Evolutionary conservation across 116 monocot genomes (phyloP).

Genomic region (Dioscorea cayenensis): DNA sequence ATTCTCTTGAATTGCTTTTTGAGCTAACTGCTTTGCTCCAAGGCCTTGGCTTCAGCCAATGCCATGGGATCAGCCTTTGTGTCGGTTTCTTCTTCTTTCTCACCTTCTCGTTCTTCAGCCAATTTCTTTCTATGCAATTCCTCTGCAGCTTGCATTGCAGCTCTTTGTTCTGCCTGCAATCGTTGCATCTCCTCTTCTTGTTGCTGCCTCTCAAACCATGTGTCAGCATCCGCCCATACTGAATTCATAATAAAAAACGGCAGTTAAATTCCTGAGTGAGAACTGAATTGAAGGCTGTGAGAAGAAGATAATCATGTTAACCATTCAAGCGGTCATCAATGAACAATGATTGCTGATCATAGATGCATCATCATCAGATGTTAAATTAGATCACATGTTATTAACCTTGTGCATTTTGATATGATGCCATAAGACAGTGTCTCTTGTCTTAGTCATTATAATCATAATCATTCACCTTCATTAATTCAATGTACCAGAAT

Average conservation of each 20-base stretch:
- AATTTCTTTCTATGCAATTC: conserved; percentile 79
- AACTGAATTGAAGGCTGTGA: too few species aligned
- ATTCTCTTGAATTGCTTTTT: background rate
- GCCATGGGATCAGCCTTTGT: conserved; percentile 59
- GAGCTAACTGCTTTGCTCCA: conserved; percentile 16
- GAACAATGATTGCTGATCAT: too few species aligned
- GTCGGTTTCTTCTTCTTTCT: conserved; percentile 73
- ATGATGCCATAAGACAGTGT: too few species aligned
- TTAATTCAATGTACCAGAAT: too few species aligned
- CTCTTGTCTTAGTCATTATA: too few species aligned
- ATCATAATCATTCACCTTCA: too few species aligned
- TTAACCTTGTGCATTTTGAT: too few species aligned
- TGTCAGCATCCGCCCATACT: conserved; percentile 98
- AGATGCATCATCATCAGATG: too few species aligned
- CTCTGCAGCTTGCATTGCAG: conserved; percentile 76
- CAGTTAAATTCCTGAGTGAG: background rate
- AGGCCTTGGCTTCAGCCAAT: conserved; percentile 54
- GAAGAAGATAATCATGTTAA: too few species aligned
- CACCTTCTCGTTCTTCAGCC: conserved; percentile 70
- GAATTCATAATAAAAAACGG: background rate
- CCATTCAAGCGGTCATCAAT: too few species aligned
- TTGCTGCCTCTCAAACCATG: conserved; percentile 94
- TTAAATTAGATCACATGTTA: too few species aligned
- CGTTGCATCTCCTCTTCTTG: conserved; percentile 89
- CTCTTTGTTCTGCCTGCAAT: conserved; percentile 57